phyloP scores from a whole-genome alignment of 2,329 filamentous ascomycete genomes.

The Talaromyces sp. region DNA sequence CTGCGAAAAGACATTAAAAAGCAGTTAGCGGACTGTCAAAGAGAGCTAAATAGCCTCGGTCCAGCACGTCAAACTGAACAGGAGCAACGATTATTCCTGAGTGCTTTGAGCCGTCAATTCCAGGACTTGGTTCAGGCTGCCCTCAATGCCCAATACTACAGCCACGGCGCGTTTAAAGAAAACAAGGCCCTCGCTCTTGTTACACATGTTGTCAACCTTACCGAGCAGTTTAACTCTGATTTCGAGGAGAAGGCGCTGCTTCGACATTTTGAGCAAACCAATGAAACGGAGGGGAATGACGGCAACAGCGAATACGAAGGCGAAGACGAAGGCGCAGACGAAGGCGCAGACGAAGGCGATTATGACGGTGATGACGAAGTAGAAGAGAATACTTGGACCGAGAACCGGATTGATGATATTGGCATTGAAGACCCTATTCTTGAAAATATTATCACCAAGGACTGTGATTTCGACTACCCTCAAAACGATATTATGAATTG shows the following conservation, averaged over 20 bases:
- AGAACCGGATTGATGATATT: slow-evolving; percentile 3
- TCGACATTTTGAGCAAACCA: slow-evolving; percentile 12
- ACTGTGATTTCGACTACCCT: slow-evolving; percentile 9
- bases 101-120: neutral
- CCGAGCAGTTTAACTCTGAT: slow-evolving; percentile 17
- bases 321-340: too few relatives aligned
- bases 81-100: slow-evolving; percentile 4
- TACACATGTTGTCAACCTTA: slow-evolving; percentile 25
- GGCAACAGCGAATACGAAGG: neutral
- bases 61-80: slow-evolving; percentile 26
- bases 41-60: slow-evolving; percentile 28
- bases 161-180: slow-evolving; percentile 27
- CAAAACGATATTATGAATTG: slow-evolving; percentile 26
- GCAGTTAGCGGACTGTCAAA: slow-evolving; percentile 22
- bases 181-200: slow-evolving; percentile 26
- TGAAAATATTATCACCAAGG: slow-evolving; percentile 5
- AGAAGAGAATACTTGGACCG: neutral
- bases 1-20: slow-evolving; percentile 30
- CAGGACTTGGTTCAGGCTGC: slow-evolving; percentile 2
- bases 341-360: too few relatives aligned
- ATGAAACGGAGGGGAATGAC: neutral
- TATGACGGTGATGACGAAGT: too few relatives aligned
- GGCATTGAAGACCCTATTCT: slow-evolving; percentile 2
- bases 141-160: slow-evolving; percentile 29
- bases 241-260: slow-evolving; percentile 16